Evolutionary conservation across 1,284 basidiomycete species (phyloP), one percentile per base, ranked within the genome.

Genomic region (Cryptococcus deneoformans): DNA sequence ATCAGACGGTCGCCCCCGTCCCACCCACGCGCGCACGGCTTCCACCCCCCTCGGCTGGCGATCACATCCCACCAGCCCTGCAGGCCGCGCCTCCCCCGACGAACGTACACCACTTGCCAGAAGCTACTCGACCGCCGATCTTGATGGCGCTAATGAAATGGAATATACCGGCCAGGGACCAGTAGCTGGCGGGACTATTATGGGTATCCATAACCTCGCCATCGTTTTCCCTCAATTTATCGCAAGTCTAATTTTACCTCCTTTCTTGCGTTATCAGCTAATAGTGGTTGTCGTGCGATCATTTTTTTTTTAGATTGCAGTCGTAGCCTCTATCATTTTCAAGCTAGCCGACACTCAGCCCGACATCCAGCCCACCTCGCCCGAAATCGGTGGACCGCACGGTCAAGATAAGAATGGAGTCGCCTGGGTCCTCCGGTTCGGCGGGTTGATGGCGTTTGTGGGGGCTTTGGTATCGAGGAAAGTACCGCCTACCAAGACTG

Each of bases 201-300:
- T 97, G 48, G 94, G 94, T 3, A 94, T 98, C 45, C 94, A 98
- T 75, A 97, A 97, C 69, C 80, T 97, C 6, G 90, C 93, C 3
- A 92, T 95, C 60, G 92, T 95, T 29, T 85, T 91, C 76, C 92
- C 92, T 20, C 92, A 96, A 68, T 90, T 95, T 70, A 83, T 94
- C 58, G 92, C 92, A 71, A 69, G 89, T 82, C 7, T 29, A 14
- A 29, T 29, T 34, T 6, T 42, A 4, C 10, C 46, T 12, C 6
- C 8, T 11, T 29, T 3, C 29, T 3, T 29, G 29, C 29, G 29
- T 0, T 47, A 6, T 42, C 3, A 16, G 16, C 40, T 42, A 16
- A 42, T 29, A 3, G 9, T 44, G 8, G 12, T n/a, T 44, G 43
- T 44, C 12, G 9, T 24, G n/a, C 16, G n/a, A 44, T 10, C 43